Conservation (phyloP, 441 rosid genomes). For the Brassica hybrid region DNA sequence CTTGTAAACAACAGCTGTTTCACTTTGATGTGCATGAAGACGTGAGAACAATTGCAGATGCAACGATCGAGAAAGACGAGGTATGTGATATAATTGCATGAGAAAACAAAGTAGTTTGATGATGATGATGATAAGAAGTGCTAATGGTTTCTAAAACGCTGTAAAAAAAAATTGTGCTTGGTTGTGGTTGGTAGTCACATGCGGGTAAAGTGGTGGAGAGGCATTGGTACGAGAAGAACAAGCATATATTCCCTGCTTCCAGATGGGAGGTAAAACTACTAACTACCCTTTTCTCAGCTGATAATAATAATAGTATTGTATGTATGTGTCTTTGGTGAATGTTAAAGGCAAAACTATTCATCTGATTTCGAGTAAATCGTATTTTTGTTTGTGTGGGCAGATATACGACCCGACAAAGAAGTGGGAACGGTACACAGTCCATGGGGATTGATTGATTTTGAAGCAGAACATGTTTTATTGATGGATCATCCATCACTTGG, state of each 20-base stretch:
- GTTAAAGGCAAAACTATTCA: neutral
- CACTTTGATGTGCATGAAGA: constrained; percentile 99
- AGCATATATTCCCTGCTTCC: constrained; percentile 96
- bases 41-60: constrained; percentile 93
- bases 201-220: constrained; percentile 99
- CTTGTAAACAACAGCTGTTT: constrained; percentile 64
- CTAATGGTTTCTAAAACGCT: neutral
- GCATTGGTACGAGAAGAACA: constrained; percentile 99
- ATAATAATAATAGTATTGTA: neutral
- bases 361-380: neutral
- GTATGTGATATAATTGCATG: constrained; percentile 22
- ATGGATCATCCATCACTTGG: constrained; percentile 14
- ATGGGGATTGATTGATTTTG: constrained; percentile 65
- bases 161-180: neutral
- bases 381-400: constrained; percentile 40
- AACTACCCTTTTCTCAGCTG: constrained; percentile 1
- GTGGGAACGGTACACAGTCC: constrained; percentile 98
- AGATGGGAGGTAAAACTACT: constrained; percentile 79
- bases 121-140: neutral
- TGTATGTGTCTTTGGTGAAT: neutral
- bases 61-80: constrained; percentile 97
- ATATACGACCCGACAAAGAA: constrained; percentile 89
- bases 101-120: no score
- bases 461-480: neutral
- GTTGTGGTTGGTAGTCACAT: constrained; percentile 67